These are phyloP conservation scores for Tubosaeta sp. DNA, from an alignment of 768 basidiomycete genomes.

Conservation along the genomic window DNA sequence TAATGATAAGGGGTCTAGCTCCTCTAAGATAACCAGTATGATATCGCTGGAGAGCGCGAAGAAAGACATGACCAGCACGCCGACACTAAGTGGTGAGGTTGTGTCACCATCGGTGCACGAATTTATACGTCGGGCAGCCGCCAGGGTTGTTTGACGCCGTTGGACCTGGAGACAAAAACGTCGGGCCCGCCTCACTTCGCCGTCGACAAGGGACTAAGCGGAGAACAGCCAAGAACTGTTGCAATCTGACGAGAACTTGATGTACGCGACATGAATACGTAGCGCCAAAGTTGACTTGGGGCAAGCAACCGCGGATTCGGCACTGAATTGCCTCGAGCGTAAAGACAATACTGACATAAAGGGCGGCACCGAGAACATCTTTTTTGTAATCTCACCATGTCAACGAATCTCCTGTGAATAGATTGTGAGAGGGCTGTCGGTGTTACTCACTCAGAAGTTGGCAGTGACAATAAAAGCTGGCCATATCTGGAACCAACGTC, in stretches of 20 bases:
- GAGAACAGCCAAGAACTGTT: slow-evolving; percentile 22
- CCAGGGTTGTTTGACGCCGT: slow-evolving; percentile 21
- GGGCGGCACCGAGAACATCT: slow-evolving; percentile 24
- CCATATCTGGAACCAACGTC: slow-evolving; percentile 19
- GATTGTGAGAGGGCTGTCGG: slow-evolving; percentile 2
- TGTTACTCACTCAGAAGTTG: slow-evolving; percentile 21
- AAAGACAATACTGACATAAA: slow-evolving; percentile 26
- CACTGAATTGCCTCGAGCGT: slow-evolving; percentile 19
- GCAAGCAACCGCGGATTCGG: slow-evolving; percentile 20
- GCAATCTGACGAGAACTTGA: slow-evolving; percentile 24
- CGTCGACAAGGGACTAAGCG: slow-evolving; percentile 30
- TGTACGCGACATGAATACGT: slow-evolving; percentile 26
- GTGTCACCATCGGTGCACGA: slow-evolving; percentile 3
- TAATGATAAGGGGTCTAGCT: slow-evolving; percentile 32
- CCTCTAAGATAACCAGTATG: slow-evolving; percentile 29
- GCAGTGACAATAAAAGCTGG: slow-evolving; percentile 25
- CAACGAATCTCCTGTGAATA: slow-evolving; percentile 28
- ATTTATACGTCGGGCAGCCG: slow-evolving; percentile 30
- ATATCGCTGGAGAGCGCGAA: slow-evolving; percentile 30
- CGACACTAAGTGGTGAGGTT: slow-evolving; percentile 19
- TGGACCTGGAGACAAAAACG: slow-evolving; percentile 32
- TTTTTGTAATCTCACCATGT: slow-evolving; percentile 35
- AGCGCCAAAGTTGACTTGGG: slow-evolving; percentile 18
- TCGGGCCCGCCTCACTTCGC: slow-evolving; percentile 29
- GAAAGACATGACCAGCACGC: slow-evolving; percentile 35